Conservation (phyloP, 2,329 filamentous ascomycete species). For the Didymella pomorum region DNA sequence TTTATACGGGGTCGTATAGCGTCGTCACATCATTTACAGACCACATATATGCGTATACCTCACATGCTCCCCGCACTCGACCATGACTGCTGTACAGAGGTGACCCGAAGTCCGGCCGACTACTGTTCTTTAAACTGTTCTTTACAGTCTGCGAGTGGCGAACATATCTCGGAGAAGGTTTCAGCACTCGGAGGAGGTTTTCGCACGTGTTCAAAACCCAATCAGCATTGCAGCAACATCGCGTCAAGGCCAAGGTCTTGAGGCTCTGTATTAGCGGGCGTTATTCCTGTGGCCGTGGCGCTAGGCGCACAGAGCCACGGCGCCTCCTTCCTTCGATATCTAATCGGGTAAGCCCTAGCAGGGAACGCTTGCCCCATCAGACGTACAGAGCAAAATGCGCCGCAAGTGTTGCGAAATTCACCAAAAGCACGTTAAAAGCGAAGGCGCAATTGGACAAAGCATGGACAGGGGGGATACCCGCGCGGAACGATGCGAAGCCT, state of each 20-base stretch:
- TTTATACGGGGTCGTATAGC: neutral
- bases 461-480: conserved; percentile 18
- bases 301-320: conserved; percentile 9
- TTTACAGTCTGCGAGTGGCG: neutral
- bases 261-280: conserved; percentile 7
- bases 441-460: conserved; percentile 1
- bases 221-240: neutral
- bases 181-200: conserved; percentile 6
- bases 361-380: neutral
- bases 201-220: neutral
- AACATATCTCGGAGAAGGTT: neutral
- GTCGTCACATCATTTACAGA: neutral
- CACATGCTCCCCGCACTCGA: neutral
- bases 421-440: neutral
- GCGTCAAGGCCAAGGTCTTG: neutral
- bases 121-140: neutral
- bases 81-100: neutral
- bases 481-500: conserved; percentile 33
- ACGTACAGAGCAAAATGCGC: neutral
- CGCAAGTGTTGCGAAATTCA: neutral
- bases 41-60: neutral
- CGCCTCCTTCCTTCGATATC: neutral
- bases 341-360: neutral
- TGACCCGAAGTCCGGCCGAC: neutral
- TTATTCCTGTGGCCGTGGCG: neutral